A percentile compares a stretch with the other conserved stretches of the same genome.
Conservation (phyloP, 257 asterid species). For the Ajuga chamaepitys region DNA sequence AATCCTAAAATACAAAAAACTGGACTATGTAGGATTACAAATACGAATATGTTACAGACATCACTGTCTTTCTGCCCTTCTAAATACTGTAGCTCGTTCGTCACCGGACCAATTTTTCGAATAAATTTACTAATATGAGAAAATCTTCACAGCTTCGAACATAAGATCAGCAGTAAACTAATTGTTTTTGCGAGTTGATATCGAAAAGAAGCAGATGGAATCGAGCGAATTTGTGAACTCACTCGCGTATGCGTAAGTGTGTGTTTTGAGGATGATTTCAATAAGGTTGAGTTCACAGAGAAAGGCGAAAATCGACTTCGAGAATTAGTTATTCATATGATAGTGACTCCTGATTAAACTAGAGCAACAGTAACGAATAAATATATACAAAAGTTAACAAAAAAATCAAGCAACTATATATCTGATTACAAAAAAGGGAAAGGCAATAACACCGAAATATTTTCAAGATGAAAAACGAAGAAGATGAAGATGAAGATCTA, state of each 20-base stretch:
- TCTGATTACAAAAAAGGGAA: constrained; percentile 2
- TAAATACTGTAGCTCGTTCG: too few relatives aligned
- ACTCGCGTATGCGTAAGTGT: not conserved
- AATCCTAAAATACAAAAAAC: not conserved
- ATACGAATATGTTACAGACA: too few relatives aligned
- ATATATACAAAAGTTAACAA: not conserved
- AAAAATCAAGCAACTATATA: not conserved
- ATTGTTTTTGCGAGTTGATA: not conserved
- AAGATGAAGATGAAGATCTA: constrained; percentile 40
- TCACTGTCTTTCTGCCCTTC: too few relatives aligned
- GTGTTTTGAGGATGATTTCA: not conserved
- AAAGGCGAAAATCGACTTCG: not conserved
- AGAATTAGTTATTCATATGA: not conserved
- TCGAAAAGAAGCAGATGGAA: not conserved
- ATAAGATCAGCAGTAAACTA: not conserved
- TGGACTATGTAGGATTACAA: too few relatives aligned
- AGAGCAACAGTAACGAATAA: not conserved
- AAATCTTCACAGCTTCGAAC: not conserved
- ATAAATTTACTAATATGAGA: not conserved
- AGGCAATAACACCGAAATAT: not conserved
- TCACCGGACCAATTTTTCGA: too few relatives aligned
- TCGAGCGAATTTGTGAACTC: not conserved
- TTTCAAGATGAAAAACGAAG: not conserved
- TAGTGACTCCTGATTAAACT: constrained; percentile 8
- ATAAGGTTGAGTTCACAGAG: not conserved